Evolutionary conservation across 305 asterid species (phyloP).

Genomic region (Rubia tinctorum): DNA sequence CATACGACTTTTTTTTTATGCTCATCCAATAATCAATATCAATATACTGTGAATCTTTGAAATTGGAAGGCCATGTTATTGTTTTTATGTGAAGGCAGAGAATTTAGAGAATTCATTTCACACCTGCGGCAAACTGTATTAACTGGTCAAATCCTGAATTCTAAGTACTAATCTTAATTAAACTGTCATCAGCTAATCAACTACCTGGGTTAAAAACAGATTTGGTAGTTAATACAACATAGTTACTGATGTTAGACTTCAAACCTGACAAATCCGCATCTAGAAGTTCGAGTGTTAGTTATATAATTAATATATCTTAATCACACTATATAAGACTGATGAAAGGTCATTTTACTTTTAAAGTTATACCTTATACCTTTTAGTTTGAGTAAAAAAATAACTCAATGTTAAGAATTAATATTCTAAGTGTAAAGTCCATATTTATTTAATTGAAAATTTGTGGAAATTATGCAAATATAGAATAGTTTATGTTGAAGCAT

Average conservation of each 20-base stretch:
- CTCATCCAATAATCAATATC: conserved; percentile 2
- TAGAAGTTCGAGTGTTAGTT: neutral
- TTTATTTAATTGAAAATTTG: too few species aligned
- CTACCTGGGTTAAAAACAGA: neutral
- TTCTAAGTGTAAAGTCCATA: too few species aligned
- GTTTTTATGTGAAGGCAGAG: neutral
- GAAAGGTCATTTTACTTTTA: too few species aligned
- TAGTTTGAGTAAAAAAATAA: too few species aligned
- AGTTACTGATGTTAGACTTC: neutral
- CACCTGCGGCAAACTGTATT: neutral
- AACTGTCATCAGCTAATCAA: neutral
- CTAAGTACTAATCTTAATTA: neutral
- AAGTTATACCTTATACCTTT: too few species aligned
- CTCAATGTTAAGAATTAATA: too few species aligned
- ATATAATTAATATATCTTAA: neutral
- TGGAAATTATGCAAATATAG: too few species aligned
- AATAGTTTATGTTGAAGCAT: too few species aligned
- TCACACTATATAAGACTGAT: too few species aligned
- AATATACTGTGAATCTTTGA: neutral
- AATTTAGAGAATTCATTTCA: conserved; percentile 1
- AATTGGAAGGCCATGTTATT: neutral
- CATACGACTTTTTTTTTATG: neutral
- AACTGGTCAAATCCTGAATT: neutral
- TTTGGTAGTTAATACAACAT: neutral
- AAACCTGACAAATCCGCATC: neutral